phyloP scores from a whole-genome alignment of 1,284 basidiomycete genomes.

The Cryptococcus hybrid region DNA sequence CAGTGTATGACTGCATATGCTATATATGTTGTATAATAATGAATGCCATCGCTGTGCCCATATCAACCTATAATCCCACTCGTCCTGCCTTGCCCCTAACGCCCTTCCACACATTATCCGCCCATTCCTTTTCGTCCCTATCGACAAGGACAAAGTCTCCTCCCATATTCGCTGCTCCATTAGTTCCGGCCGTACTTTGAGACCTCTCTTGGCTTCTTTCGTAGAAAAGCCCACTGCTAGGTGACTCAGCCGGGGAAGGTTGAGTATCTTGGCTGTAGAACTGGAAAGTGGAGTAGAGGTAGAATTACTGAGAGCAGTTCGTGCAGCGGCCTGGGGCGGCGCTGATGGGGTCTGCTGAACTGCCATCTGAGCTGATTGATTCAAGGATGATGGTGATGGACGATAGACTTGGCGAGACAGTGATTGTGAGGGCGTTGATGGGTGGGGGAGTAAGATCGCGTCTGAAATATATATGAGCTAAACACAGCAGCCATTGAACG shows the following conservation, averaged over 20 bases:
- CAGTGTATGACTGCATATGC: too few relatives aligned
- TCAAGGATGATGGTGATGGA: slow-evolving; percentile 7
- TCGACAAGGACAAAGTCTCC: slow-evolving; percentile 37
- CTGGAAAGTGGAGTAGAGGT: slow-evolving; percentile 23
- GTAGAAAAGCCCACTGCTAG: slow-evolving; percentile 33
- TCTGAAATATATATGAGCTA: neutral
- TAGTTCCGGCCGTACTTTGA: neutral
- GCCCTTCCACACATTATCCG: slow-evolving; percentile 47
- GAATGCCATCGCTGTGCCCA: too few relatives aligned
- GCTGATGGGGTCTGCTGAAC: too few relatives aligned
- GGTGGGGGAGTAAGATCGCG: neutral
- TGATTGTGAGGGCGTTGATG: neutral
- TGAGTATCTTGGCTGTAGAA: slow-evolving; percentile 32
- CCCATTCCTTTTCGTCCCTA: slow-evolving; percentile 45
- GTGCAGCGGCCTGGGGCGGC: too few relatives aligned
- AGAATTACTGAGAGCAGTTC: too few relatives aligned
- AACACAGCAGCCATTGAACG: neutral
- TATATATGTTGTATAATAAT: too few relatives aligned
- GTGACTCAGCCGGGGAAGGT: slow-evolving; percentile 19
- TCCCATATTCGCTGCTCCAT: neutral
- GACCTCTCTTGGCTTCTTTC: slow-evolving; percentile 10
- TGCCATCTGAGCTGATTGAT: too few relatives aligned
- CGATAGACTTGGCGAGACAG: neutral
- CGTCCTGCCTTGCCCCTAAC: slow-evolving; percentile 35
- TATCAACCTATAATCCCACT: slow-evolving; percentile 11